Base-by-base conservation (phyloP, 352 stramenopile genomes). In the Phytopythium chamaehyphon region DNA sequence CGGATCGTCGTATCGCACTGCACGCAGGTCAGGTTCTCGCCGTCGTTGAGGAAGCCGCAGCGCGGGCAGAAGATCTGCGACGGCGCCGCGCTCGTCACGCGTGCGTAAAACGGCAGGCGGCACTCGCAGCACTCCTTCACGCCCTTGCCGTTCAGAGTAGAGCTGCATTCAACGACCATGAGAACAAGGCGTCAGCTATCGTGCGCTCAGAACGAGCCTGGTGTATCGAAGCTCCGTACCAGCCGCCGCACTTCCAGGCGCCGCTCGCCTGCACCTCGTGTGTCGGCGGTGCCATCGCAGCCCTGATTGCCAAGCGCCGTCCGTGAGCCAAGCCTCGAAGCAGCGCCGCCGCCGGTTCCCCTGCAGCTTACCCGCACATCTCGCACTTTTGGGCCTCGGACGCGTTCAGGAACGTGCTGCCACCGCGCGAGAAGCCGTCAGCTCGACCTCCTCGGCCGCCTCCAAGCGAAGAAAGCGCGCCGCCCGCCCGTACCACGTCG, bases 11-110 rank as follows among this genome's bases (percentile, higher is more conserved):
- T 71, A 58, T 88, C 78, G 40, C 80, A 93, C 58, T 88, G 73
- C 22, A 88, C 74, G 49, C 83, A 93, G 43, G 65, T 70, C 16
- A 69, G 50, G 42, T 88, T 87, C 24, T 54, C 73, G 53, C 77
- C 80, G 47, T 88, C 69, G 42, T 91, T 93, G 14, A 89, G 58
- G 35, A 91, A 89, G 0, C 80, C 75, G 39, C 83, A 93, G 47
- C 71, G 60, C 9, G 77, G 75, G 55, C 83, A 91, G 54, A 89
- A 90, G 60, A 91, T 86, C 55, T 90, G 72, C 10, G 81, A 75
- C 28, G 82, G 82, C 24, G 67, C 73, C 16, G 75, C 66, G 48
- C 75, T 90, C 16, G 76, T 86, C 47, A 90, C 82, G 11, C 67
- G 43, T 28, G 73, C 83, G 45, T 75, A 87, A 59, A 88, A 80